Base-by-base conservation (phyloP, 257 asterid species). In the Nicotiana tomentosiformis region DNA sequence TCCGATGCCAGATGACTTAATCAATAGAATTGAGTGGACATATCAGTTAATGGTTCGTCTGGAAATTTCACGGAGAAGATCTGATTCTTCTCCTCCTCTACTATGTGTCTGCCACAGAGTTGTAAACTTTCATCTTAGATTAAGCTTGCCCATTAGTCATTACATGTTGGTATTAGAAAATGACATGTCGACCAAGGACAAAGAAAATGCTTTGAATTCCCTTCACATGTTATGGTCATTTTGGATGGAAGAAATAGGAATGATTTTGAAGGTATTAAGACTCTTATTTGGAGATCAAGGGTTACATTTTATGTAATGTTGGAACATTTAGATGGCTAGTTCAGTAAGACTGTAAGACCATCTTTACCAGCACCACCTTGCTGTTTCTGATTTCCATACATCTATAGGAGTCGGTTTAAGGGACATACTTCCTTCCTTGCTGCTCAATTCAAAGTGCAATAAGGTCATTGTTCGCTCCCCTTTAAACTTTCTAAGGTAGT, bases 241-340 rank as follows among this genome's bases (percentile, higher is more conserved):
- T 70, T 70, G 78, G 77, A 70, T 39, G 58, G 78, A 70, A 12
- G 11, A 70, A 70, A 70, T 20, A 70, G 60, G 30, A 70, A 43
- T 11, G 11, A 43, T 43, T 20, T 70, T 20, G 51, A 70, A 7
- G 60, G 58, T 70, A 43, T 70, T 5, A 20, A 70, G 23, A 43
- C 35, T 70, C 60, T 70, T 16, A 6, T 5, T 43, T 43, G 60
- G 78, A 55, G 46, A 43, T 70, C 33, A 70, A 70, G 60, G 78
- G 12, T 5, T 39, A 9, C 17, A n/a, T 70, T 58, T 39, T 70
- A 39, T 17, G 23, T 39, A 43, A 39, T 20, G 78, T 12, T 70
- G 78, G 43, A 39, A 43, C 43, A 17, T 70, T 9, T 43, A 70
- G 57, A 18, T 39, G 33, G 57, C 11, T 7, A 39, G 78, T 51